A percentile compares a stretch with the other conserved stretches of the same genome.
phyloP scores from a whole-genome alignment of 1,139 yeast species.

The Arxiozyma heterogenica region DNA sequence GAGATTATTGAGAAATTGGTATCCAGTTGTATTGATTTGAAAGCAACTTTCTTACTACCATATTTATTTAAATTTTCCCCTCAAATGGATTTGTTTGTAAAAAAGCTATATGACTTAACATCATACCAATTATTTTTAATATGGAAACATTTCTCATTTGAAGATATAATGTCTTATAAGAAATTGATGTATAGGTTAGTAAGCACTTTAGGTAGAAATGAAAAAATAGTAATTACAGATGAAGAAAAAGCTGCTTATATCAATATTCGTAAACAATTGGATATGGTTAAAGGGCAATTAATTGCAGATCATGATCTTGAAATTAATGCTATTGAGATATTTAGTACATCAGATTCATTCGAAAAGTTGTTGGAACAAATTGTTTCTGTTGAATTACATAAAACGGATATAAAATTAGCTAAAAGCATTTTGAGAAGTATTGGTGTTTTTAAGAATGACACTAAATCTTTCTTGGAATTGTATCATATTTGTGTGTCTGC shows the following conservation, averaged over 20 bases:
- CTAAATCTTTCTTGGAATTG: conserved; percentile 35
- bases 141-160: conserved; percentile 9
- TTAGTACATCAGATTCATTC: conserved; percentile 4
- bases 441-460: conserved; percentile 36
- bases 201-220: conserved; percentile 11
- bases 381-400: conserved; percentile 8
- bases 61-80: conserved; percentile 8
- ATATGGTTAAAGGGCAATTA: not conserved
- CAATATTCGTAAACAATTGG: conserved; percentile 1
- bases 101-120: conserved; percentile 9
- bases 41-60: conserved; percentile 16
- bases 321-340: not conserved
- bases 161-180: conserved; percentile 6
- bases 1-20: conserved; percentile 11
- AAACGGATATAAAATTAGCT: conserved; percentile 11
- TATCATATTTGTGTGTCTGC: conserved; percentile 41
- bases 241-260: conserved; percentile 10
- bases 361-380: conserved; percentile 11
- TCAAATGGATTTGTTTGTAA: conserved; percentile 9
- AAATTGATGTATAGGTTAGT: conserved; percentile 10
- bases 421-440: conserved; percentile 29
- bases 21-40: conserved; percentile 8
- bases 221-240: conserved; percentile 7
- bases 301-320: not conserved
- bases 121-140: conserved; percentile 11